Evolutionary conservation across 2,329 filamentous ascomycete species (phyloP).

Genomic region (Alternaria sp.): DNA sequence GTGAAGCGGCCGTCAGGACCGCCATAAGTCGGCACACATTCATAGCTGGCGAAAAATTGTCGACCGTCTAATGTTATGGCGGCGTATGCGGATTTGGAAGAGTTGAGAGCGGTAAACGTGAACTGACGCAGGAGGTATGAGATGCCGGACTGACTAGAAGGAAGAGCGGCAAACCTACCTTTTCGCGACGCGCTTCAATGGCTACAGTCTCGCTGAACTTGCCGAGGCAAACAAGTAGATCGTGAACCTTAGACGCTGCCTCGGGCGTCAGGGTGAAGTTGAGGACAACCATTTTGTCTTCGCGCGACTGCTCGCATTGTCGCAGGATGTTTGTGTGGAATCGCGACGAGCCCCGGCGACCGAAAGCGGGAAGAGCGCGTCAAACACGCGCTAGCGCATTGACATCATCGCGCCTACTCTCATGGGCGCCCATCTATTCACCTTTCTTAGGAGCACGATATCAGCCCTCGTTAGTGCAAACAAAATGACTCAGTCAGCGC

Average conservation of each 20-base stretch:
- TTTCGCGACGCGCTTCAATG: slow-evolving; percentile 73
- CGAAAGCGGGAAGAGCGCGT: slow-evolving; percentile 23
- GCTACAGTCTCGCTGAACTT: slow-evolving; percentile 83
- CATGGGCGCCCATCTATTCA: background rate
- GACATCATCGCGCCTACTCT: slow-evolving; percentile 19
- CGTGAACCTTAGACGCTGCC: slow-evolving; percentile 72
- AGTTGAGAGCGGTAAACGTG: slow-evolving; percentile 75
- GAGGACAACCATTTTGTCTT: slow-evolving; percentile 56
- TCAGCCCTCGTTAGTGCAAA: background rate
- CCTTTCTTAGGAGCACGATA: background rate
- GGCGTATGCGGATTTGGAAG: slow-evolving; percentile 80
- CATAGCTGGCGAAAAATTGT: slow-evolving; percentile 76
- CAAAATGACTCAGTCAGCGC: slow-evolving; percentile 33
- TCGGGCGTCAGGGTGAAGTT: slow-evolving; percentile 78
- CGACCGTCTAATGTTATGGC: slow-evolving; percentile 71
- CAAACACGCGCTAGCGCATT: slow-evolving; percentile 29
- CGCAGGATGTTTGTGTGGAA: background rate
- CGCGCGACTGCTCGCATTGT: slow-evolving; percentile 17
- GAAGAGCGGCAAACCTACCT: slow-evolving; percentile 54
- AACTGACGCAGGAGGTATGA: slow-evolving; percentile 55
- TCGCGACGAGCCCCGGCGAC: slow-evolving; percentile 3
- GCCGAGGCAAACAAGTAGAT: slow-evolving; percentile 74
- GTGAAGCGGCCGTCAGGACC: slow-evolving; percentile 65
- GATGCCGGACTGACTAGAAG: slow-evolving; percentile 19
- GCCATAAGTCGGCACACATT: slow-evolving; percentile 58